Evolutionary conservation across 768 basidiomycete genomes (phyloP).

Genomic region (Infundibulicybe gibba): DNA sequence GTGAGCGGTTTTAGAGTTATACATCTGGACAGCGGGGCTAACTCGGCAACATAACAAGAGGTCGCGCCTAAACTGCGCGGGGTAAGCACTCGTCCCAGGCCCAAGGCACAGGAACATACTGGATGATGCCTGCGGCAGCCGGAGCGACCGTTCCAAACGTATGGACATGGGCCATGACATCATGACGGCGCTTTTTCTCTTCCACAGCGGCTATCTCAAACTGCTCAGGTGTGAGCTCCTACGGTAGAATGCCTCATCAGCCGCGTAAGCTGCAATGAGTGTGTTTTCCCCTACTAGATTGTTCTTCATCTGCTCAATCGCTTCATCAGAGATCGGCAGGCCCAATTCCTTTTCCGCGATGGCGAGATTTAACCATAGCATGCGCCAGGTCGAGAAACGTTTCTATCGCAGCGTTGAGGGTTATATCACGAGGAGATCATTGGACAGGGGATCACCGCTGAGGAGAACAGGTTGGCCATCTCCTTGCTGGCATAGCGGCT

Average conservation of each 20-base stretch:
- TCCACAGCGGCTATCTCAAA: conserved; percentile 90
- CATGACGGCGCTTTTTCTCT: conserved; percentile 96
- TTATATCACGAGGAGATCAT: conserved; percentile 1
- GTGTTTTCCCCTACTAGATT: conserved; percentile 61
- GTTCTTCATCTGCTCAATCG: conserved; percentile 92
- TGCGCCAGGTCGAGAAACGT: conserved; percentile 92
- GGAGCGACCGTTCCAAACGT: conserved; percentile 94
- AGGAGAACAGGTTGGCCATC: conserved; percentile 97
- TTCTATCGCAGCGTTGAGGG: conserved; percentile 48
- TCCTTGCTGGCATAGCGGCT: conserved; percentile 99
- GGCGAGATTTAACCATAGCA: conserved; percentile 94
- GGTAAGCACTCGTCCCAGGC: conserved; percentile 3
- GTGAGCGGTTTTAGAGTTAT: not conserved
- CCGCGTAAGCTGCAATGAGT: conserved; percentile 1
- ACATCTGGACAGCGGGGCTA: conserved; percentile 21
- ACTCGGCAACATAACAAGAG: conserved; percentile 99
- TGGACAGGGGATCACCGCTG: conserved; percentile 53
- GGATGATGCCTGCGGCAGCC: conserved; percentile 93
- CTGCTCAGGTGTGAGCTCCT: conserved; percentile 86
- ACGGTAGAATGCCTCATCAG: conserved; percentile 1
- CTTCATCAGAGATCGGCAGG: conserved; percentile 82
- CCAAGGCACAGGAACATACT: conserved; percentile 43
- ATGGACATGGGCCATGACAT: conserved; percentile 99
- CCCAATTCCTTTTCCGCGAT: conserved; percentile 96
- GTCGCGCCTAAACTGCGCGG: conserved; percentile 82